These are phyloP conservation scores for Scytalidium lignicola DNA, from an alignment of 2,329 filamentous ascomycete species.

Conservation along the genomic window DNA sequence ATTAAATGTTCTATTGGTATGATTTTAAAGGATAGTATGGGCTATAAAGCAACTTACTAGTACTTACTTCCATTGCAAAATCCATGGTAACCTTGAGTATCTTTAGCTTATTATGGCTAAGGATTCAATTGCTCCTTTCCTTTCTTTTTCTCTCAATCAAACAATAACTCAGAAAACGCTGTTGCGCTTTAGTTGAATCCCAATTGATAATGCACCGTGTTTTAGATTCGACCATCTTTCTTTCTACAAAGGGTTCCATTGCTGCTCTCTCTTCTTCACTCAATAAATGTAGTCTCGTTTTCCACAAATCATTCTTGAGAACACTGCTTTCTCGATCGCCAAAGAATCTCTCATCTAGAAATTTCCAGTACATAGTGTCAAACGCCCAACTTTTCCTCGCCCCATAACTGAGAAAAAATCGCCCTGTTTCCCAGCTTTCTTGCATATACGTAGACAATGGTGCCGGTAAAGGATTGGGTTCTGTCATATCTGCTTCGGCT, in stretches of 20 bases:
- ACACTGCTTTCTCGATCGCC: constrained; percentile 10
- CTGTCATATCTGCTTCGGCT: constrained; percentile 25
- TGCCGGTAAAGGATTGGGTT: neutral
- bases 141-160: neutral
- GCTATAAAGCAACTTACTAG: no score
- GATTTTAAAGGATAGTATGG: no score
- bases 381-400: constrained; percentile 22
- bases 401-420: constrained; percentile 29
- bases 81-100: no score
- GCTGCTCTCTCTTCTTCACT: constrained; percentile 15
- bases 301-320: constrained; percentile 17
- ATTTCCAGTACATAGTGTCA: constrained; percentile 22
- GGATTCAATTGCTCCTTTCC: neutral
- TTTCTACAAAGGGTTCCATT: constrained; percentile 27
- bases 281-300: constrained; percentile 24
- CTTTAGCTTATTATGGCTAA: no score
- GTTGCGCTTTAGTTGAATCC: constrained; percentile 16
- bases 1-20: no score
- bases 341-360: constrained; percentile 21
- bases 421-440: constrained; percentile 29
- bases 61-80: no score
- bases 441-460: constrained; percentile 26
- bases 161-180: constrained; percentile 13
- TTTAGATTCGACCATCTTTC: constrained; percentile 25
- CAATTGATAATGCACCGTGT: constrained; percentile 23